A percentile compares a stretch with the other conserved stretches of the same genome.
phyloP scores from a whole-genome alignment of 202 grass and related monocot genomes.

The Panicum hallii region DNA sequence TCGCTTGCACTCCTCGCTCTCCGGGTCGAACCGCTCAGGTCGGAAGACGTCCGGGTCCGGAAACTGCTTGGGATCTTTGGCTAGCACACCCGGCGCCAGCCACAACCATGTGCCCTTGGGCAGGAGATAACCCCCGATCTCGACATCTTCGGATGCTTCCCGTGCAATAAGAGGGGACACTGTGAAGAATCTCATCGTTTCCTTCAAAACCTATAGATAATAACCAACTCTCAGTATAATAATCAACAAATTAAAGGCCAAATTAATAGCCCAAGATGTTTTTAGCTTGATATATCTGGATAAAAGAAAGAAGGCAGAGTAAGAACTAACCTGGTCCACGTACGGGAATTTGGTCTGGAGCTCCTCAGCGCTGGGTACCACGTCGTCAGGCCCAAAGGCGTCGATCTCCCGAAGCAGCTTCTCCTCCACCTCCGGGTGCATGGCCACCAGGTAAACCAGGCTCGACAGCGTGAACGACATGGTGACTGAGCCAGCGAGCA shows the following conservation, averaged over 20 bases:
- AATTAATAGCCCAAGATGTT: too few species aligned
- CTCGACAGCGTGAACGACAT: slow-evolving; percentile 50
- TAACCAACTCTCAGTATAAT: too few species aligned
- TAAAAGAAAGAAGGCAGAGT: too few species aligned
- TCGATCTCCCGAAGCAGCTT: slow-evolving; percentile 59
- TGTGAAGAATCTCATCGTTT: slow-evolving; percentile 48
- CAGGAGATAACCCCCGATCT: slow-evolving; percentile 52
- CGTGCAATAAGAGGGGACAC: slow-evolving; percentile 43
- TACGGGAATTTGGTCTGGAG: slow-evolving; percentile 47
- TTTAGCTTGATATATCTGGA: too few species aligned
- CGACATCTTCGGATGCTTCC: slow-evolving; percentile 47
- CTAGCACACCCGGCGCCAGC: slow-evolving; percentile 44
- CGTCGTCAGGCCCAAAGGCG: slow-evolving; percentile 4
- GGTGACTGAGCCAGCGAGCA: slow-evolving; percentile 42
- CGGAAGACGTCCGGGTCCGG: slow-evolving; percentile 37
- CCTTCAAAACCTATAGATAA: slow-evolving; percentile 43
- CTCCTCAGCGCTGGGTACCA: slow-evolving; percentile 24
- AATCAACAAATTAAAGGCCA: too few species aligned
- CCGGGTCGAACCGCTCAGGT: slow-evolving; percentile 52
- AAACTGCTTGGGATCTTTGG: slow-evolving; percentile 50
- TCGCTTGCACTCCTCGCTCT: slow-evolving; percentile 27
- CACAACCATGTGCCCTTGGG: slow-evolving; percentile 64
- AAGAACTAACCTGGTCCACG: too few species aligned
- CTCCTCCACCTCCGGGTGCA: slow-evolving; percentile 54
- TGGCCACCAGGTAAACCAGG: slow-evolving; percentile 46